Conservation (phyloP, 2,329 filamentous ascomycete species). For the Neodidymelliopsis sp. region DNA sequence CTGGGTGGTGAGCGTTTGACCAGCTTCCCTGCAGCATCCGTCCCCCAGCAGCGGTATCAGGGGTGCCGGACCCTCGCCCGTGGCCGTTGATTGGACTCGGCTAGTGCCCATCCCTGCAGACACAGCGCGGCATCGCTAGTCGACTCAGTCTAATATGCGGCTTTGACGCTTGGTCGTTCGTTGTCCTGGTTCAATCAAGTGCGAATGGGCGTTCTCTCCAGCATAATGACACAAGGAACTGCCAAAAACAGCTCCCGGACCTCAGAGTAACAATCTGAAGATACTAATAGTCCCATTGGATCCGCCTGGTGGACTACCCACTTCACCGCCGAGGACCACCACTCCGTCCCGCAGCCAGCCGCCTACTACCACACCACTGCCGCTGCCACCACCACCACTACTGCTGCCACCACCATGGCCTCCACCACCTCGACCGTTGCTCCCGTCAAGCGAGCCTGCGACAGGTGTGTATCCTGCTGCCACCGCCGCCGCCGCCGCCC, state of each 20-base stretch:
- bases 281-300: slow-evolving; percentile 40
- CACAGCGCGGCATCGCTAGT: slow-evolving; percentile 41
- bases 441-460: slow-evolving; percentile 53
- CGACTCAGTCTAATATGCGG: slow-evolving; percentile 40
- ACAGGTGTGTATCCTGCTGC: slow-evolving; percentile 44
- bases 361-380: slow-evolving; percentile 32
- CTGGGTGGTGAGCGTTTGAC: slow-evolving; percentile 37
- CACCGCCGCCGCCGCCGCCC: slow-evolving; percentile 7
- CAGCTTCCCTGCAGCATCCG: slow-evolving; percentile 38
- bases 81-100: slow-evolving; percentile 31
- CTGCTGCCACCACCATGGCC: slow-evolving; percentile 39
- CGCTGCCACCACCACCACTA: slow-evolving; percentile 42
- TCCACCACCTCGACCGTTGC: slow-evolving; percentile 44
- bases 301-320: slow-evolving; percentile 34
- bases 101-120: slow-evolving; percentile 28
- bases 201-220: slow-evolving; percentile 40
- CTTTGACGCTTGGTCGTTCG: slow-evolving; percentile 44
- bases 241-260: slow-evolving; percentile 35
- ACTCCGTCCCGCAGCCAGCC: slow-evolving; percentile 28
- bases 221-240: slow-evolving; percentile 46
- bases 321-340: slow-evolving; percentile 36
- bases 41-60: slow-evolving; percentile 34
- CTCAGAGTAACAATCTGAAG: slow-evolving; percentile 39
- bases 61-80: slow-evolving; percentile 34
- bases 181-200: slow-evolving; percentile 44